phyloP scores from a whole-genome alignment of 2,329 filamentous ascomycete genomes.

The Boeremia exigua region DNA sequence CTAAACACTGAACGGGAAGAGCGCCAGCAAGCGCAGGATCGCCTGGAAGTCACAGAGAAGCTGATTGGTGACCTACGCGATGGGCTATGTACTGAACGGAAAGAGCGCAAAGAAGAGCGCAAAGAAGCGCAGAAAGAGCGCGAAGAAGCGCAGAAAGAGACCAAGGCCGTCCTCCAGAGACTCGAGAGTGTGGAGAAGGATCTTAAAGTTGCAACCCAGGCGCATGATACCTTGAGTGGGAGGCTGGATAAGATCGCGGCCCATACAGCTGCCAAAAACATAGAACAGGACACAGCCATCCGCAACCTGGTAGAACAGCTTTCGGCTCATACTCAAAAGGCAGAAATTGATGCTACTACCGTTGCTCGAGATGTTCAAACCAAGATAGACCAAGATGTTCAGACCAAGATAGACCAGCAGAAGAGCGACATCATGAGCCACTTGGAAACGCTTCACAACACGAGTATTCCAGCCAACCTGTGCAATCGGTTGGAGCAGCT shows the following conservation, averaged over 20 bases:
- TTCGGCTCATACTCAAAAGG: background rate
- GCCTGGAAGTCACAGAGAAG: background rate
- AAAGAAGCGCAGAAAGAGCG: background rate
- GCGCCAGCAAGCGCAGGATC: background rate
- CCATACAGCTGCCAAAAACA: background rate
- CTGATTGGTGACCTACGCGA: background rate
- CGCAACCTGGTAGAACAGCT: background rate
- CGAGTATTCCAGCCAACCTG: background rate
- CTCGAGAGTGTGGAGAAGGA: background rate
- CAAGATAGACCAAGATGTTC: background rate
- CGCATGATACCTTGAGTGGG: background rate
- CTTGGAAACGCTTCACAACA: background rate
- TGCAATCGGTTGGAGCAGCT: background rate
- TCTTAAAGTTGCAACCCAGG: background rate
- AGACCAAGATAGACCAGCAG: background rate
- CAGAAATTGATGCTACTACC: background rate
- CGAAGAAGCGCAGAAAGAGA: background rate
- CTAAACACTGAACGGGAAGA: too few relatives aligned
- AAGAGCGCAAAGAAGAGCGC: background rate
- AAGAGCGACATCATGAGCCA: background rate
- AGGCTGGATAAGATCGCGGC: background rate
- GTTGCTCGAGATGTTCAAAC: background rate
- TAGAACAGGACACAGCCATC: background rate
- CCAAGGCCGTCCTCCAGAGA: background rate
- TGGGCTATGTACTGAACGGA: background rate